A percentile compares a stretch with the other conserved stretches of the same genome.
These are phyloP conservation scores for Magnaporthiopsis rhizophila DNA, from an alignment of 2,329 filamentous ascomycete species.

Conservation along the genomic window DNA sequence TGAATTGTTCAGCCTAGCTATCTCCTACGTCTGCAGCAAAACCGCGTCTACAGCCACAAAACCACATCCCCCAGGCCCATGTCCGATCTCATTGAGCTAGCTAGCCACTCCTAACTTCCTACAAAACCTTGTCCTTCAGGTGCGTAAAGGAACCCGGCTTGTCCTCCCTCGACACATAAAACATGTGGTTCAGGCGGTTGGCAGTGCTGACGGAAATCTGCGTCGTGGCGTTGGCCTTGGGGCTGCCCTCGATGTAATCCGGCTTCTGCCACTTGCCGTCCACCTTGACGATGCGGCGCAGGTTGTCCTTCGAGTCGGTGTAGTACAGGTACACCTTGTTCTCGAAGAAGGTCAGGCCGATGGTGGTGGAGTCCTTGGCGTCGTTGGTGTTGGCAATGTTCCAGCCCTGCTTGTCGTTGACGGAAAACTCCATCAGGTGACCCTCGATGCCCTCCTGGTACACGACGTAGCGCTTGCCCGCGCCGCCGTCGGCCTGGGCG, in stretches of 20 bases:
- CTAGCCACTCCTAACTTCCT: too few relatives aligned
- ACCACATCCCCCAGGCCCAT: too few relatives aligned
- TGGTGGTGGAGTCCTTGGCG: not conserved
- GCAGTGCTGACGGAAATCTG: not conserved
- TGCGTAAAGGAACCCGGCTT: not conserved
- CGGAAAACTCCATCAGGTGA: not conserved
- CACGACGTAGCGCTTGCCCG: not conserved
- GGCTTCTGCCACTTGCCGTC: slow-evolving; percentile 2
- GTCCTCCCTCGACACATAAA: slow-evolving; percentile 1
- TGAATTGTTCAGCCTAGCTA: too few relatives aligned
- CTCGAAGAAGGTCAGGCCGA: not conserved
- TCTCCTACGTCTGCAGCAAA: too few relatives aligned
- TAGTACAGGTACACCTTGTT: slow-evolving; percentile 5
- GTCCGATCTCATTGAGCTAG: too few relatives aligned
- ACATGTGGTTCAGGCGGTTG: slow-evolving; percentile 1
- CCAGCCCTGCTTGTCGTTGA: slow-evolving; percentile 4
- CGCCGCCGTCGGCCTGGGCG: not conserved
- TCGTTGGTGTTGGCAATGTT: slow-evolving; percentile 5
- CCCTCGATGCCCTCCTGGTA: slow-evolving; percentile 2
- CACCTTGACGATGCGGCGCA: slow-evolving; percentile 4
- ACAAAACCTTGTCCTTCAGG: not conserved
- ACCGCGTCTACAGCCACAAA: too few relatives aligned
- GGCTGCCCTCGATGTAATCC: slow-evolving; percentile 1
- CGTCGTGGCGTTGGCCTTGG: slow-evolving; percentile 3
- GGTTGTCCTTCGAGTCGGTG: slow-evolving; percentile 2